phyloP scores from a whole-genome alignment of 192 early-diverging fungal genomes.

The Backusella australiensis region DNA sequence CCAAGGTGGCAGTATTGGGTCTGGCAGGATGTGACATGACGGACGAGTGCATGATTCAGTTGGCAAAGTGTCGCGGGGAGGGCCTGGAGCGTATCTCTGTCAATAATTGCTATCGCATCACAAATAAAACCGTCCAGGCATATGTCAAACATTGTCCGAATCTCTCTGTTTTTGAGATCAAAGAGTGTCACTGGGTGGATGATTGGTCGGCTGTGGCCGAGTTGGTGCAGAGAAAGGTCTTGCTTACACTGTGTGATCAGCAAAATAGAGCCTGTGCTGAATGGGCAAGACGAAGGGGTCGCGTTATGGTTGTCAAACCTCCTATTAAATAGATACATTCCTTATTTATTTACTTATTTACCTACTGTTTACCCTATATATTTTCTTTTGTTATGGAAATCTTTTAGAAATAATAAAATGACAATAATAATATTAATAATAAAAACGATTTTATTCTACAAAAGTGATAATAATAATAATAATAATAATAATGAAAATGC shows the following conservation, averaged over 20 bases:
- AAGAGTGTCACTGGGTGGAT: slow-evolving; percentile 45
- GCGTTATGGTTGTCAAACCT: slow-evolving; percentile 38
- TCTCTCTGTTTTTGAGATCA: slow-evolving; percentile 51
- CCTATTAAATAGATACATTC: slow-evolving; percentile 35
- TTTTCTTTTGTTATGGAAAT: too few species aligned
- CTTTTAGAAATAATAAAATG: too few species aligned
- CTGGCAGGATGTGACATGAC: slow-evolving; percentile 49
- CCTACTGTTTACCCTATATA: background rate
- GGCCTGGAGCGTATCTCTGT: slow-evolving; percentile 46
- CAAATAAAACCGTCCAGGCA: slow-evolving; percentile 41
- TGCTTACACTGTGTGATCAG: slow-evolving; percentile 45
- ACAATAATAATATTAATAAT: too few species aligned
- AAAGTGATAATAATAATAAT: background rate
- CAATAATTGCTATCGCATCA: slow-evolving; percentile 43
- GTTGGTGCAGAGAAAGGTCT: slow-evolving; percentile 41
- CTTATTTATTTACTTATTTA: background rate
- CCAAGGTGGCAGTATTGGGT: slow-evolving; percentile 41
- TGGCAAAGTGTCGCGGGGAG: slow-evolving; percentile 34
- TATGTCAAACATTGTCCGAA: slow-evolving; percentile 45
- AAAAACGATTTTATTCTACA: background rate
- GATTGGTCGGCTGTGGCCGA: slow-evolving; percentile 49
- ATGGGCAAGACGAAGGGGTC: slow-evolving; percentile 39
- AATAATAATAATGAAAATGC: background rate
- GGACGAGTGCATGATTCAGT: slow-evolving; percentile 43
- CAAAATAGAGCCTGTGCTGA: slow-evolving; percentile 40